Evolutionary conservation across 179 eudicot genomes (phyloP), one percentile per base, ranked within the genome.

Genomic region (Silene noctiflora): DNA sequence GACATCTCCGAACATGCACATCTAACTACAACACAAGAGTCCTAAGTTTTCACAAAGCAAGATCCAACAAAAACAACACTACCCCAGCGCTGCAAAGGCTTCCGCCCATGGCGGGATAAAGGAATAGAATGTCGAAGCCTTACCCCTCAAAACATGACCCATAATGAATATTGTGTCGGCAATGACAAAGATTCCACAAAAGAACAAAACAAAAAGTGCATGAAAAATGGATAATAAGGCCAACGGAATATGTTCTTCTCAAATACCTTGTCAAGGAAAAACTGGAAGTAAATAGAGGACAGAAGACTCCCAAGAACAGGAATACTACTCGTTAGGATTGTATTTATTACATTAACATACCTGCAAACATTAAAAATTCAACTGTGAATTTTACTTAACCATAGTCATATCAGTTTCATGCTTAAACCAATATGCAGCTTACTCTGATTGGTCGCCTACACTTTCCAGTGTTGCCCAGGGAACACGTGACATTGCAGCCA

Each of bases 401-500:
- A 29, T n/a, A 68, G 19, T 74, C 60, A 68, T 13, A 46, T 48
- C 42, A 33, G 56, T 53, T 42, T 16, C 19, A 13, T 21, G 71
- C 46, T 19, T 74, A 72, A 71, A 81, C 76, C 75, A 19, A 33
- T 53, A 71, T 42, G 69, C 67, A 80, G 71, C 85, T 83, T 90
- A 94, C 97, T 80, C 95, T 56, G 98, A 94, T 77, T 94, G 98
- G 79, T 94, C 98, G 78, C 98, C 98, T 78, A 94, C 98, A 82
- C 98, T 94, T 86, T 94, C 98, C 81, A 94, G 93, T 44, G 98
- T 89, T 20, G 83, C 93, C 98, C 98, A 94, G 71, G 94, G 92
- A 51, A 94, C 94, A 56, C 98, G 97, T 72, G 98, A 86, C 98
- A 94, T 94, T 82, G 94, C 96, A 78, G 89, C 94, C 98, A 94